These are phyloP conservation scores for Fraxinus anomala DNA, from an alignment of 257 asterid species.

Conservation along the genomic window DNA sequence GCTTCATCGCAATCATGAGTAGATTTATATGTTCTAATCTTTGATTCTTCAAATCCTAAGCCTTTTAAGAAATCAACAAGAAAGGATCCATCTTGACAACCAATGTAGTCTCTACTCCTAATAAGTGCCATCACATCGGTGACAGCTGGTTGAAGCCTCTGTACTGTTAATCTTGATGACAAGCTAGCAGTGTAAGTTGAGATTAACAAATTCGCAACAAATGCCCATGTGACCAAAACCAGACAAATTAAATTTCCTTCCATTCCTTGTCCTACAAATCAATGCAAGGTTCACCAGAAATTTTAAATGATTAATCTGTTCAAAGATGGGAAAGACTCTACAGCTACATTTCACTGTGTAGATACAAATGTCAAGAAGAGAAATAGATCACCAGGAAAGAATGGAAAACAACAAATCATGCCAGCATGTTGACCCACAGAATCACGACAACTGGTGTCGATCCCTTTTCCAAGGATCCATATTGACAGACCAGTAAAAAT, in stretches of 20 bases:
- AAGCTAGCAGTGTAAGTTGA: constrained; percentile 58
- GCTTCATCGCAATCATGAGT: constrained; percentile 33
- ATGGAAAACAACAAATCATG: constrained; percentile 39
- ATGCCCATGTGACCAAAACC: constrained; percentile 48
- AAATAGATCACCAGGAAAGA: constrained; percentile 32
- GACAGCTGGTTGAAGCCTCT: constrained; percentile 36
- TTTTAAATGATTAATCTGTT: neutral
- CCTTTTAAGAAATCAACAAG: constrained; percentile 29
- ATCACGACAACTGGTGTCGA: constrained; percentile 18
- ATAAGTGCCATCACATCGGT: constrained; percentile 41
- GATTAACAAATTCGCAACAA: constrained; percentile 47
- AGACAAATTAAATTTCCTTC: constrained; percentile 39
- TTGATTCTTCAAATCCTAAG: constrained; percentile 38
- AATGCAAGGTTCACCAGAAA: neutral
- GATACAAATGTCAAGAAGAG: constrained; percentile 21
- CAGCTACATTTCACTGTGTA: neutral
- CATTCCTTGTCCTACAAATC: constrained; percentile 45
- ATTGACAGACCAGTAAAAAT: constrained; percentile 27
- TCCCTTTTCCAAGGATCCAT: constrained; percentile 38
- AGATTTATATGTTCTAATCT: constrained; percentile 29
- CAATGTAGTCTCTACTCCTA: constrained; percentile 37
- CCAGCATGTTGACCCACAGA: constrained; percentile 37
- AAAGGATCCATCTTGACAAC: constrained; percentile 57
- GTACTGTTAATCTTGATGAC: constrained; percentile 48
- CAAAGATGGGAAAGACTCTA: neutral